Evolutionary conservation across 805 yeast genomes (phyloP), one percentile per base, ranked within the genome.

Genomic region (Candida boidinii): DNA sequence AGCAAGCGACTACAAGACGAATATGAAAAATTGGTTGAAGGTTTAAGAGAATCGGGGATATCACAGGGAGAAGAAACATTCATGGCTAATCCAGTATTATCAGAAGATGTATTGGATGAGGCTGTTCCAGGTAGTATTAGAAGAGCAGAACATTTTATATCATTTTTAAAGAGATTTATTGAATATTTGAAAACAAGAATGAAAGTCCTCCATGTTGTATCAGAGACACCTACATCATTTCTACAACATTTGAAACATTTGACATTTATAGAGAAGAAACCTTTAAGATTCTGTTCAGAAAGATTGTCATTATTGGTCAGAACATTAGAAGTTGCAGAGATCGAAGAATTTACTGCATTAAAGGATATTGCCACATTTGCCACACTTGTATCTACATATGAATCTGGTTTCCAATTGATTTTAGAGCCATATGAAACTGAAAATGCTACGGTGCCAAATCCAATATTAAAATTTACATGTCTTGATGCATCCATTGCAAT

Each of bases 281-380:
- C 99, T 0, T 62, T 92, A 28, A 56, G 92, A 35, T 92, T 88
- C 54, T 88, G 96, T 49, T 79, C 96, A 0, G 97, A 92, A 49
- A 68, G 99, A 42, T 65, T 92, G 19, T 83, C 96, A 2, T 66
- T 92, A 29, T 60, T 92, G 38, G 96, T 92, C 1, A 62, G 96
- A 41, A 92, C 98, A 0, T 66, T 92, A 35, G 96, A 92, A 48
- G 71, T 92, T 16, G 63, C 75, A 2, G 92, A 88, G 25, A 78
- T 92, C 36, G 98, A 92, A 48, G 96, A 92, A 47, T 87, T 84
- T 43, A 77, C 79, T 39, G 95, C 98, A 0, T 64, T 92, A 39
- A 94, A 92, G 51, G 98, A 92, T 50, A 84, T 92, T 37, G 96
- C 95, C 0, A 87, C 95, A 0, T 90, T 92, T 66, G 99, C 98